Evolutionary conservation across 1,139 yeast species (phyloP), one percentile per base, ranked within the genome.

Genomic region (Petasospora fabianii): DNA sequence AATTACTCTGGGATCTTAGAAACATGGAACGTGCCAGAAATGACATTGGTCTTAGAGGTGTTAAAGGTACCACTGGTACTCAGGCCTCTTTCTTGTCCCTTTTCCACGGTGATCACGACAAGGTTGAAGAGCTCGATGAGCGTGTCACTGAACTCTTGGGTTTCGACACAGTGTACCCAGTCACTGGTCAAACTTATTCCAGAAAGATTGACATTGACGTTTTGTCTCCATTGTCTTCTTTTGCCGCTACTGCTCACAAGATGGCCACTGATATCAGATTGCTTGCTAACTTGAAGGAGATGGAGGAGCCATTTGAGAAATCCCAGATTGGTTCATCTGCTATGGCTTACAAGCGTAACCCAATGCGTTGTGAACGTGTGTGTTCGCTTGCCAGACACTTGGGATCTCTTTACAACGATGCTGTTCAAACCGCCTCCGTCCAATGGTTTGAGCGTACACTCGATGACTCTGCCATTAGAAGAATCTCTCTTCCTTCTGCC

Each of bases 391-490:
- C 97, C 20, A 85, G 98, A 72, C 97, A 92, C 65, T 67, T 92
- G 65, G 96, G 96, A 53, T 84, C 96, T 16, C 72, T 88, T 55
- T 84, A 84, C 69, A 87, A 75, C 60, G 97, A 92, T 64, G 95
- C 97, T 38, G 83, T 92, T 54, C 94, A 88, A 67, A 92, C 98
- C 40, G 95, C 97, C 11, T 83, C 96, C 27, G 97, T 94, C 34
- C 99, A 94, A 69, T 94, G 98, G 98, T 92, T 94, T 62, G 98
- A 94, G 72, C 85, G 98, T 73, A 94, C 99, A 31, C 75, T 92
- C 59, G 99, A 94, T 65, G 99, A 94, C 67, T 84, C 96, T 44
- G 98, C 98, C 44, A 92, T 90, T 58, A 84, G 99, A 72, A 83
- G 99, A 72, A 94, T 94, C 55, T 85, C 96, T 24, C 73, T 92